Percentiles rank a stretch among this genome's conserved stretches.
These are phyloP conservation scores for Panicum virgatum DNA, from an alignment of 202 grass and related monocot genomes.

Conservation along the genomic window DNA sequence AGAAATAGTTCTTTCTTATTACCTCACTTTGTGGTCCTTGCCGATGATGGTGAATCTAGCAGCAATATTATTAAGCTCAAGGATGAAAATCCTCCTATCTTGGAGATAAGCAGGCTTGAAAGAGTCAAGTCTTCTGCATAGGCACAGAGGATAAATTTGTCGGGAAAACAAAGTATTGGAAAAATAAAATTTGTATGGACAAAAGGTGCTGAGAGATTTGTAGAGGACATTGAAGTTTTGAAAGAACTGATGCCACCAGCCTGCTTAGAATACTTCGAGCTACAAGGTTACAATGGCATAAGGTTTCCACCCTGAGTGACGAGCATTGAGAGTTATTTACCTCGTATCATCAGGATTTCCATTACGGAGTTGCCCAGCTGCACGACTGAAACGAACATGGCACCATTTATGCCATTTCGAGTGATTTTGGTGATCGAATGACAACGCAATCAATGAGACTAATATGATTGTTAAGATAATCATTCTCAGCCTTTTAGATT, in stretches of 20 bases:
- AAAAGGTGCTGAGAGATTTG: not conserved
- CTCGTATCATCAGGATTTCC: not conserved
- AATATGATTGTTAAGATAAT: too few species aligned
- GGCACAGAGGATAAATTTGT: not conserved
- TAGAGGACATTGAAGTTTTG: not conserved
- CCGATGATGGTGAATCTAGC: too few species aligned
- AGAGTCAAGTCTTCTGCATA: not conserved
- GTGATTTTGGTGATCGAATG: too few species aligned
- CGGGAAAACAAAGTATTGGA: not conserved
- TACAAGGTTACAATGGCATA: not conserved
- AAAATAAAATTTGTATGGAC: not conserved
- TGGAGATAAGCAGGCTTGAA: constrained; percentile 20
- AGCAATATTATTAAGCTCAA: not conserved
- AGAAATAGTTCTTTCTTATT: not conserved
- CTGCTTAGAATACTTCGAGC: not conserved
- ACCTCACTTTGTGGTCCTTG: not conserved
- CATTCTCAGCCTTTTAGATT: too few species aligned
- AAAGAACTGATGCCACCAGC: not conserved
- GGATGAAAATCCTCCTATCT: not conserved
- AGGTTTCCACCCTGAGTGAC: not conserved
- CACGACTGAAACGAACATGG: too few species aligned
- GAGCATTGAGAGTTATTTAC: not conserved
- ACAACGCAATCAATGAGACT: too few species aligned
- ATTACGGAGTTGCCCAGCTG: not conserved
- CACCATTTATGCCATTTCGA: too few species aligned